Evolutionary conservation across 2,329 filamentous ascomycete genomes (phyloP).

Genomic region (Ophiostoma tasmaniense): DNA sequence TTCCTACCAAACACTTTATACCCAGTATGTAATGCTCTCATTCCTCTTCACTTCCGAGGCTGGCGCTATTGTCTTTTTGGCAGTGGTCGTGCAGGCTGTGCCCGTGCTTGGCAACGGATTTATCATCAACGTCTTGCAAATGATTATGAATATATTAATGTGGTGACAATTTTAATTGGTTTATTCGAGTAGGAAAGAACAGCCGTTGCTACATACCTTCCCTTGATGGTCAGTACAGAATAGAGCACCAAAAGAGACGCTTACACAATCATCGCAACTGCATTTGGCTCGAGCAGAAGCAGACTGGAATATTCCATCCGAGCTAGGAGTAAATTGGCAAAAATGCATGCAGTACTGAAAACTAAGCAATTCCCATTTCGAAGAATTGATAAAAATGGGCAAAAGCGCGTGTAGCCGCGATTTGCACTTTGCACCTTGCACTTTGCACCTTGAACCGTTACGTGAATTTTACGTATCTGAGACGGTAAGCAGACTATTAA

Average conservation of each 20-base stretch:
- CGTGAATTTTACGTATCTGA: background rate
- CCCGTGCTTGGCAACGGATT: conserved; percentile 1
- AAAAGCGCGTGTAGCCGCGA: background rate
- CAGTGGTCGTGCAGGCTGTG: background rate
- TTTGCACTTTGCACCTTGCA: background rate
- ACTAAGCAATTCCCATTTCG: background rate
- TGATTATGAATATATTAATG: background rate
- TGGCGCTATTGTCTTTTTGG: background rate
- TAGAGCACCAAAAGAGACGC: too few relatives aligned
- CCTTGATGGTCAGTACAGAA: too few relatives aligned
- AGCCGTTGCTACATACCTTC: background rate
- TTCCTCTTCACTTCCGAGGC: background rate
- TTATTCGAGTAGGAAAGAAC: too few relatives aligned
- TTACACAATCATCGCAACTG: background rate
- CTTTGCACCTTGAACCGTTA: background rate
- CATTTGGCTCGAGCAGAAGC: background rate
- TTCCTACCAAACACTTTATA: too few relatives aligned
- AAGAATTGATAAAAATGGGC: background rate
- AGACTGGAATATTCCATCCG: background rate
- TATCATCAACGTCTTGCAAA: background rate
- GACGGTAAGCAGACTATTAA: background rate
- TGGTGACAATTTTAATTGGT: background rate
- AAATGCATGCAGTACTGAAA: background rate
- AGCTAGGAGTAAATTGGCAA: background rate
- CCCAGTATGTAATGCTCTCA: background rate